Evolutionary conservation across 2,329 filamentous ascomycete species (phyloP), one percentile per base, ranked within the genome.

Genomic region (Leptographium galeiforme): DNA sequence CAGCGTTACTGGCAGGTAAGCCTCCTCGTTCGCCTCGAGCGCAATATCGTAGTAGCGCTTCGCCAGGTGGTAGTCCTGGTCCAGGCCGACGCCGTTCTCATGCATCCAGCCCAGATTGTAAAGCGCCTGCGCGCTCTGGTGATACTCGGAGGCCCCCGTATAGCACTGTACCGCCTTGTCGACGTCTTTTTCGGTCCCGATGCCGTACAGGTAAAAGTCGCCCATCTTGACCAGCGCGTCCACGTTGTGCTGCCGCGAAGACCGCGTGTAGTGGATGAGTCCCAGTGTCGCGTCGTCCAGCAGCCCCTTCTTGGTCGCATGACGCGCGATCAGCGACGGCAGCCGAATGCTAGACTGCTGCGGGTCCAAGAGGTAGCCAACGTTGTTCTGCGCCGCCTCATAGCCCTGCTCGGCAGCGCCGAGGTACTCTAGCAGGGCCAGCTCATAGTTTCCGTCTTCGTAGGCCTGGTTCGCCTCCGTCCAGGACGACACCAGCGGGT

Each of bases 81-180:
- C 85, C 19, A 97, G 79, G 2, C 90, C 89, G 50, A 97, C 76
- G 8, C 93, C 93, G 63, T 97, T 96, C 69, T 98, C 93, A 63
- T 98, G 89, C 91, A 98, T 97, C 93, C 93, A 98, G 6, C 93
- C 94, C 14, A 98, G 74, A 62, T 98, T 97, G 79, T 89, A 98
- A 54, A 96, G 81, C 14, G 94, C 93, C 68, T 98, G 94, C 2
- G 91, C 93, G 61, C 89, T 95, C 63, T 89, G 85, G 60, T 91
- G 83, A 56, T 87, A 89, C 64, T 98, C 93, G 0, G 90, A 90
- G 1, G 93, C 93, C 5, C 88, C 87, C 52, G 87, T 85, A 63
- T 98, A 98, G 71, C 93, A 98, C 46, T 86, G 83, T 0, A 90
- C 89, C 7, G 94, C 94, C 67, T 95, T 95, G 61, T 90, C 84